Conservation (phyloP, 129 eudicot genomes). For the Arctium minus region DNA sequence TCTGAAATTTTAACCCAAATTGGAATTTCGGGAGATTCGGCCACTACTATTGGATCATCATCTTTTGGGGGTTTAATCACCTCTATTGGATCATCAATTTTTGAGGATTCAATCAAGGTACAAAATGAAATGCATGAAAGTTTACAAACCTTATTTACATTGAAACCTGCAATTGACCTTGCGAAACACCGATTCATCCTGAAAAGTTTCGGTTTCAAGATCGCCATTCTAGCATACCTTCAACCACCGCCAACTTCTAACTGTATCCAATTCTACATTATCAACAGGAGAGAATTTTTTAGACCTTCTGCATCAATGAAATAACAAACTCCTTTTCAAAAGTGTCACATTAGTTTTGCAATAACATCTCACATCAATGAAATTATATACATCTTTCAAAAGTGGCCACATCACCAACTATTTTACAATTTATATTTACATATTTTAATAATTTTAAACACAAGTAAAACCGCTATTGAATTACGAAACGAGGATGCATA, state of each 20-base stretch:
- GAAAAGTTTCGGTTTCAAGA: constrained; percentile 2
- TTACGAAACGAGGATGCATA: background rate
- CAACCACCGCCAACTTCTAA: background rate
- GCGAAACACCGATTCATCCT: background rate
- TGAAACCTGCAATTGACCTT: background rate
- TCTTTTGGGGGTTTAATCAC: background rate
- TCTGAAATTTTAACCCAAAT: constrained; percentile 58
- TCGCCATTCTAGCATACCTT: constrained; percentile 6
- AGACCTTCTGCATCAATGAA: too few relatives aligned
- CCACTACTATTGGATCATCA: constrained; percentile 15
- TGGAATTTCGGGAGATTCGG: constrained; percentile 78
- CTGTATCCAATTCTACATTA: background rate
- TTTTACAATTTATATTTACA: too few relatives aligned
- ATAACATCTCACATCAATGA: too few relatives aligned
- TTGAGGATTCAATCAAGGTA: constrained; percentile 18
- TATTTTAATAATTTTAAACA: too few relatives aligned
- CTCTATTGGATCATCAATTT: constrained; percentile 1
- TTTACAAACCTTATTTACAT: background rate
- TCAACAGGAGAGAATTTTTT: background rate
- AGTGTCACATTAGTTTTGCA: too few relatives aligned
- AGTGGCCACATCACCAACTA: too few relatives aligned
- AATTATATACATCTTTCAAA: too few relatives aligned
- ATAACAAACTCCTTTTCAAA: too few relatives aligned
- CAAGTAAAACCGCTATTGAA: background rate
- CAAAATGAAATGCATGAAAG: constrained; percentile 7